phyloP scores from a whole-genome alignment of 2,329 filamentous ascomycete genomes.

The Talaromyces sp. region DNA sequence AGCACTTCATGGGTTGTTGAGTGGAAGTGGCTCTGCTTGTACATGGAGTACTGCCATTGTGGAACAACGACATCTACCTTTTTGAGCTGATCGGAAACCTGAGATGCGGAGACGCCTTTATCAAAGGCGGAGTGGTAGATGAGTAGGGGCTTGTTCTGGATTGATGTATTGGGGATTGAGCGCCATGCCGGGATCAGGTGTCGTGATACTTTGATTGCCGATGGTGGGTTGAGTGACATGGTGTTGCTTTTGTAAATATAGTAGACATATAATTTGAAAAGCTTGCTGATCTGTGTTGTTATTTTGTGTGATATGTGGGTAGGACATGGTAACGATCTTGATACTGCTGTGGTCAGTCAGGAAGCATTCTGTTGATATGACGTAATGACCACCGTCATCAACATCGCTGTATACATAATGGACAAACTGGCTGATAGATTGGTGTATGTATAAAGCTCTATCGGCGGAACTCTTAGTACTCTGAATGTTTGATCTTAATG shows the following conservation, averaged over 20 bases:
- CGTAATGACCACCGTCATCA: not conserved
- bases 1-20: slow-evolving; percentile 67
- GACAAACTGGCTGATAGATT: not conserved
- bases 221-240: slow-evolving; percentile 46
- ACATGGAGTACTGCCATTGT: slow-evolving; percentile 71
- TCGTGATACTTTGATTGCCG: slow-evolving; percentile 56
- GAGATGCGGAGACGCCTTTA: slow-evolving; percentile 42
- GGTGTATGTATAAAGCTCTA: not conserved
- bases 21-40: slow-evolving; percentile 65
- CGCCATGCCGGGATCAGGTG: slow-evolving; percentile 60
- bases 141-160: slow-evolving; percentile 62
- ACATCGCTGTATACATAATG: not conserved
- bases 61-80: slow-evolving; percentile 57
- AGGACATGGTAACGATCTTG: not conserved
- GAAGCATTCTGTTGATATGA: not conserved
- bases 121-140: slow-evolving; percentile 64
- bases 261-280: not conserved
- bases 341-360: not conserved
- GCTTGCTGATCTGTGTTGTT: not conserved
- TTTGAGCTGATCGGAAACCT: slow-evolving; percentile 58
- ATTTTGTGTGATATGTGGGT: not conserved
- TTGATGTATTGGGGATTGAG: slow-evolving; percentile 63
- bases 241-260: not conserved
- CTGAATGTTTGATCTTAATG: not conserved
- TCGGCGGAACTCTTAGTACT: not conserved